Percentiles rank a stretch among this genome's conserved stretches.
Conservation (phyloP, 179 eudicot species). For the Beta macrorhiza region DNA sequence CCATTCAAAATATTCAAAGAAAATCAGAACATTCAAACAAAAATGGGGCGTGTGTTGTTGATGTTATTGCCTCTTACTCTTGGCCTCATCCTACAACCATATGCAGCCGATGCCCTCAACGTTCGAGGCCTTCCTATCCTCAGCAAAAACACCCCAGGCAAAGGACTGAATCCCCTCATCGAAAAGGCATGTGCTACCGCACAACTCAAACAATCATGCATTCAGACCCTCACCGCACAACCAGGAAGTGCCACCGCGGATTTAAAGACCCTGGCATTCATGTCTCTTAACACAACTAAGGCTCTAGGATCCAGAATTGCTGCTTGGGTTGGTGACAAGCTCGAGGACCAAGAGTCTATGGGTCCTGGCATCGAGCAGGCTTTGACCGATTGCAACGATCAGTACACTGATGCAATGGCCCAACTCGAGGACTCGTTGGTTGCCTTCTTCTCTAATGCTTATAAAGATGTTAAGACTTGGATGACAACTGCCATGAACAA, state of each 20-base stretch:
- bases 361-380: conserved; percentile 28
- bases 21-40: not conserved
- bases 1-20: not conserved
- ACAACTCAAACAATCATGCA: conserved; percentile 13
- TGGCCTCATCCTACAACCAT: conserved; percentile 17
- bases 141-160: not conserved
- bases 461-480: conserved; percentile 29
- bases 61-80: conserved; percentile 20
- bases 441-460: conserved; percentile 31
- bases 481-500: conserved; percentile 25
- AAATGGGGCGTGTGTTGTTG: conserved; percentile 18
- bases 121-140: not conserved
- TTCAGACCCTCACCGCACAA: conserved; percentile 18
- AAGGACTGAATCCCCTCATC: conserved; percentile 21
- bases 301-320: not conserved
- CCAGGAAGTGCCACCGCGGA: conserved; percentile 30
- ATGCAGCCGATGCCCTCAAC: not conserved
- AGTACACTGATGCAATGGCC: conserved; percentile 36
- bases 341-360: conserved; percentile 15
- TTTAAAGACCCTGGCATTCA: conserved; percentile 28
- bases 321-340: conserved; percentile 17
- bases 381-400: conserved; percentile 29
- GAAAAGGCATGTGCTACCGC: conserved; percentile 28
- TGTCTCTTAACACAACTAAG: conserved; percentile 26
- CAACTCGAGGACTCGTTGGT: conserved; percentile 34